These are phyloP conservation scores for Cladosporium colombiae DNA, from an alignment of 2,329 filamentous ascomycete genomes.

Conservation along the genomic window DNA sequence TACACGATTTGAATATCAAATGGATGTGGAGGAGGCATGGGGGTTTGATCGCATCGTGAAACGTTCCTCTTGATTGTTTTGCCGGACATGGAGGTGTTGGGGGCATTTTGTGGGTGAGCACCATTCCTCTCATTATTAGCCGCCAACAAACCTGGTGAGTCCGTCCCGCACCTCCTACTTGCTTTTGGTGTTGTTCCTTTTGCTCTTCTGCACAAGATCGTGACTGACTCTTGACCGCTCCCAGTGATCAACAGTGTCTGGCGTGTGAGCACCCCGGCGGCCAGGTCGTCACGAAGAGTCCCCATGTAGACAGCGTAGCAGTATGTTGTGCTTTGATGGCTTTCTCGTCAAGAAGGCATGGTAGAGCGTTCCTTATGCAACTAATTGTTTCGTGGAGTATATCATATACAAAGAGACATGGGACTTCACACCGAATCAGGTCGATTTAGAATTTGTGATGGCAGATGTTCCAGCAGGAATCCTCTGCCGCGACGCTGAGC, in stretches of 20 bases:
- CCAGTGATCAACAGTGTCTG: not conserved
- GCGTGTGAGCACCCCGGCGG: not conserved
- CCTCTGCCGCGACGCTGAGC: not conserved
- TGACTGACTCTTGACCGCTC: not conserved
- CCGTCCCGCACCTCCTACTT: not conserved
- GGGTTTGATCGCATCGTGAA: not conserved
- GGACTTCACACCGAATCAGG: not conserved
- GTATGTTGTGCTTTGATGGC: not conserved
- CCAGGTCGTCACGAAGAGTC: not conserved
- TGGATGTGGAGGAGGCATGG: not conserved
- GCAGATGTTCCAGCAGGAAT: not conserved
- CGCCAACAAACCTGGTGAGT: not conserved
- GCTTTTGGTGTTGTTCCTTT: not conserved
- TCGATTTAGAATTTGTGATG: not conserved
- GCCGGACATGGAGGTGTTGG: not conserved
- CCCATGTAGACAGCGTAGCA: not conserved
- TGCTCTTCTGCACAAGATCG: not conserved
- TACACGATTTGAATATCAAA: slow-evolving; percentile 8
- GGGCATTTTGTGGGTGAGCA: not conserved
- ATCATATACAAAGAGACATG: not conserved
- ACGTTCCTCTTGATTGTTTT: not conserved
- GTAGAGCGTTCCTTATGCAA: not conserved
- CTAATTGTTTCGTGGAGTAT: not conserved
- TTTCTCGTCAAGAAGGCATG: not conserved
- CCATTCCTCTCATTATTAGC: not conserved